Evolutionary conservation across 2,329 filamentous ascomycete genomes (phyloP).

Genomic region (Alternaria gansuensis): DNA sequence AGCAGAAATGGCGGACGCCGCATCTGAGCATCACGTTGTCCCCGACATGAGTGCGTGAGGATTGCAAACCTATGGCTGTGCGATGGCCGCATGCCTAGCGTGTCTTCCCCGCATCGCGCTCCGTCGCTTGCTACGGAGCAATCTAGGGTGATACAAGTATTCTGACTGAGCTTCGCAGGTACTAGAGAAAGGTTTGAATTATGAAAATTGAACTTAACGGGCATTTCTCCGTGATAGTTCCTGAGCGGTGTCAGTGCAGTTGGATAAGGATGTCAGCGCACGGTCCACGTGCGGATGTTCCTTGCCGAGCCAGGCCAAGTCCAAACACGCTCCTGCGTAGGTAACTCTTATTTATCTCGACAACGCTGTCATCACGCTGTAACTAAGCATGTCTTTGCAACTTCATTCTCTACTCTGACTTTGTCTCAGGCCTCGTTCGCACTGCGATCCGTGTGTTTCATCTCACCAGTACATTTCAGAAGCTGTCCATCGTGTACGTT

Average conservation of each 20-base stretch:
- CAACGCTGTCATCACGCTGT: not conserved
- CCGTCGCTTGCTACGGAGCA: not conserved
- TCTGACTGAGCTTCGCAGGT: not conserved
- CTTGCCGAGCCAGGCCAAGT: not conserved
- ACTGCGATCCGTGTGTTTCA: not conserved
- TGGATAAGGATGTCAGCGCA: not conserved
- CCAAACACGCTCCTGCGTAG: not conserved
- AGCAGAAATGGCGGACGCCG: not conserved
- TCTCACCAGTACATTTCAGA: not conserved
- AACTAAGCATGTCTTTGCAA: not conserved
- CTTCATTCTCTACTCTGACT: not conserved
- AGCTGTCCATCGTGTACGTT: not conserved
- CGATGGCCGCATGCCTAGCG: not conserved
- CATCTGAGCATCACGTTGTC: not conserved
- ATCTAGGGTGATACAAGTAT: not conserved
- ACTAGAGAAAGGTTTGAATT: not conserved
- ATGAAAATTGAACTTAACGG: not conserved
- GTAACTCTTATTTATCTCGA: not conserved
- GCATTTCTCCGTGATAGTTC: not conserved
- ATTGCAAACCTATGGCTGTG: not conserved
- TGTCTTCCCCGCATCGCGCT: not conserved
- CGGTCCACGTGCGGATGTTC: too few relatives aligned
- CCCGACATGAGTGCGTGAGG: not conserved
- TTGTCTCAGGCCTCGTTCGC: not conserved
- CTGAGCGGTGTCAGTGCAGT: not conserved